Evolutionary conservation across 2,329 filamentous ascomycete species (phyloP), one percentile per base, ranked within the genome.

Genomic region (Aspergillus sp.): DNA sequence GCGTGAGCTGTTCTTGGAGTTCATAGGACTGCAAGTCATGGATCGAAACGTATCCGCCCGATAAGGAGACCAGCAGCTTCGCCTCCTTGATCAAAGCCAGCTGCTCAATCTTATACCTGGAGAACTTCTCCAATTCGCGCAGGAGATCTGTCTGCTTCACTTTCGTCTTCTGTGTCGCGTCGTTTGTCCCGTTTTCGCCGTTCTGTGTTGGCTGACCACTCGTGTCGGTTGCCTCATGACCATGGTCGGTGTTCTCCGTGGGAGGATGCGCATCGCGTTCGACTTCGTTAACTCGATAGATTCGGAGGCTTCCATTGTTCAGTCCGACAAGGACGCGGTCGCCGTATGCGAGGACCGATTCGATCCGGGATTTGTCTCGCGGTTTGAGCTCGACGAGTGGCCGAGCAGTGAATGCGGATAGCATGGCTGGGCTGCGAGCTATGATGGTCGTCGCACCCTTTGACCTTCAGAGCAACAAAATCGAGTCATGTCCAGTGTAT

Each of bases 361-460:
- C 95, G 77, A 99, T 96, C 82, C 89, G 95, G 65, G 91, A 96
- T 82, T 96, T 97, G 85, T 98, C 93, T 76, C 91, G 89, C 76
- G 88, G 87, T 80, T 90, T 93, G 70, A 99, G 89, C 89, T 99
- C 95, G 82, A 98, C 90, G 75, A 99, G 93, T 64, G 93, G 90
- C 72, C 91, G 90, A 80, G 95, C 93, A 68, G 90, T 96, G 79
- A 99, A 99, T 73, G 95, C 95, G 78, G 93, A 96, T 78, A 99
- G 89, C 95, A 97, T 97, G 63, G 64, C 61, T 65, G 58, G 61
- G 66, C 66, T 42, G 56, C 53, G 52, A 62, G 53, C 56, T 60
- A 54, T 41, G 34, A 37, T 53, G 47, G 59, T 60, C 58, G 58
- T 59, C 60, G 58, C 54, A 53, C 54, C 62, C 61, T 58, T 62